Base-by-base conservation (phyloP, 805 yeast genomes). In the Cyberlindnera xylosilytica region DNA sequence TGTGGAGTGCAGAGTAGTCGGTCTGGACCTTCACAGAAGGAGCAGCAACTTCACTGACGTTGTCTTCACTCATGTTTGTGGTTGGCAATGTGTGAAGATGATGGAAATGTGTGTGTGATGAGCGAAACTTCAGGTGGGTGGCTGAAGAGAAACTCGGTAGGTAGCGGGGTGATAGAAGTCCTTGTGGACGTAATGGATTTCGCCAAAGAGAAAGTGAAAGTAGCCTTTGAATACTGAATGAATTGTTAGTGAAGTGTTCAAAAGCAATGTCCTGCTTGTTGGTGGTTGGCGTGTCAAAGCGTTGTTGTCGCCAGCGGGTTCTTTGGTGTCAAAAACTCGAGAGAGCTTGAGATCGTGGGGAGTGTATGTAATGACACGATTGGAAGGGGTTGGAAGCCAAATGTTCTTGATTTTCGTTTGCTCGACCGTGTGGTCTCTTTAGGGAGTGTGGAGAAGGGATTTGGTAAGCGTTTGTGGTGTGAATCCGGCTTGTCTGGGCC, bases 11-110 rank as follows among this genome's bases (percentile, higher is more conserved):
- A 9, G 70, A 52, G 51, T 61, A 69, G 39, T 63, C 63, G 4
- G 53, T 41, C 42, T 54, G 52, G 30, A 46, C 53, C 46, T 62
- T 57, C 45, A 52, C 50, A 19, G 62, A 44, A 34, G 52, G 36
- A 19, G 48, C 42, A 29, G 64, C 58, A 20, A 62, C 67, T 39
- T 68, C 72, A 36, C 64, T 63, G 45, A 68, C 50, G 43, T 57
- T 68, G 43, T 66, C 73, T 50, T 66, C 71, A 50, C 72, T 67
- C 72, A 68, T 68, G 10, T 27, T 44, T 15, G 31, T 28, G 17
- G 20, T 28, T 22, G 36, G 19, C 24, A 27, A 17, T 35, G 38
- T 38, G 41, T 33, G 40, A 31, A 22, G 24, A 12, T 26, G 39
- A n/a, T 12, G 12, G 24, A 13, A 16, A 34, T 23, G 39, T 36